These are phyloP conservation scores for Beauveria pseudobassiana DNA, from an alignment of 2,329 filamentous ascomycete genomes.

Conservation along the genomic window DNA sequence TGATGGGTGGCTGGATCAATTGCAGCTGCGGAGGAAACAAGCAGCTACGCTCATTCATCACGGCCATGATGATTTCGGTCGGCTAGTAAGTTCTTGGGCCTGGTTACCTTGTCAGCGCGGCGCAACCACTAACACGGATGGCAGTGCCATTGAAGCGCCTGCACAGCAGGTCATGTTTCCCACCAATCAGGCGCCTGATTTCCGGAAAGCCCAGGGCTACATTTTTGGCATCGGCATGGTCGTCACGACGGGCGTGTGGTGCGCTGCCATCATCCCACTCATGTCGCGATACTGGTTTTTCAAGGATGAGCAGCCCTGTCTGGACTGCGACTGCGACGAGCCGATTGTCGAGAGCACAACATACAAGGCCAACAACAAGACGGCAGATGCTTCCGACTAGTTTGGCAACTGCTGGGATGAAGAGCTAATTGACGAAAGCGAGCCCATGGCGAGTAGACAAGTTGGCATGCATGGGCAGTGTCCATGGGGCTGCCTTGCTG, in stretches of 20 bases:
- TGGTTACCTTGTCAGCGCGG: not conserved
- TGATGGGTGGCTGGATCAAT: constrained; percentile 12
- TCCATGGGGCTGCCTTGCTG: not conserved
- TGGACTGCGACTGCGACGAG: constrained; percentile 1
- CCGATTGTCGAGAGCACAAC: not conserved
- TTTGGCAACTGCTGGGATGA: no score
- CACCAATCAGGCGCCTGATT: constrained; percentile 4
- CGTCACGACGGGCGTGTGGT: constrained; percentile 8
- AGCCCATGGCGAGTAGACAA: not conserved
- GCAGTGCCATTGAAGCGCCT: constrained; percentile 10
- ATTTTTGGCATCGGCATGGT: constrained; percentile 9
- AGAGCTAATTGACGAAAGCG: not conserved
- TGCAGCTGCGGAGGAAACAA: constrained; percentile 12
- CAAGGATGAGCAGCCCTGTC: not conserved
- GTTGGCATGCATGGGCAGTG: not conserved
- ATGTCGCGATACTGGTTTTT: constrained; percentile 6
- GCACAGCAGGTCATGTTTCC: constrained; percentile 12
- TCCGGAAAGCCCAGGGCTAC: constrained; percentile 5
- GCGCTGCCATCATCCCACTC: constrained; percentile 5
- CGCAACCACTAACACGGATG: not conserved
- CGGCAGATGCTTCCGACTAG: not conserved
- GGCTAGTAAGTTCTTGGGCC: constrained; percentile 9
- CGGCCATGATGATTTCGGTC: constrained; percentile 12
- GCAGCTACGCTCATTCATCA: constrained; percentile 8
- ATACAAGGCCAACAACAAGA: not conserved